Percentiles rank a stretch among this genome's conserved stretches.
Evolutionary conservation across 169 alveolate genomes (phyloP).

Genomic region (Plasmodium fragile): DNA sequence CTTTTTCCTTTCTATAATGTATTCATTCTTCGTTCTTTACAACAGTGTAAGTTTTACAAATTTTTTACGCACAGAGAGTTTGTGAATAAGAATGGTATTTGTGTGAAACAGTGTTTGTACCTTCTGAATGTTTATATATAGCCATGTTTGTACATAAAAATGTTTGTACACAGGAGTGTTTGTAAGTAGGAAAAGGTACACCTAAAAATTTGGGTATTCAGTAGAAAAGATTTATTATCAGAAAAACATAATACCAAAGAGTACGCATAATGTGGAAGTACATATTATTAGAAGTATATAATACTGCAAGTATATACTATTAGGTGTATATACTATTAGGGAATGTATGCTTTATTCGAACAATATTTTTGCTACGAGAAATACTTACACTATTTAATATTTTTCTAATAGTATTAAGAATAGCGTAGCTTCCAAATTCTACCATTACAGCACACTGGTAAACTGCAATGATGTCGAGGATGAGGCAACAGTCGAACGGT

Average conservation of each 20-base stretch:
- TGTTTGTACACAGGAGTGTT: too few relatives aligned
- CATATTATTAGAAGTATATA: too few relatives aligned
- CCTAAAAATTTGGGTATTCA: too few relatives aligned
- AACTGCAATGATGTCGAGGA: background rate
- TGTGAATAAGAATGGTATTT: background rate
- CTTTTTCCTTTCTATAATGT: background rate
- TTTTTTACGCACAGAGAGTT: background rate
- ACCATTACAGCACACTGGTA: background rate
- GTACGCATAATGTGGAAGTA: too few relatives aligned
- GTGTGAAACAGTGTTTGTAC: background rate
- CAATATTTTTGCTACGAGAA: too few relatives aligned
- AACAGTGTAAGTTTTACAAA: background rate
- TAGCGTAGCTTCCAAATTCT: background rate
- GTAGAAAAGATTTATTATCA: too few relatives aligned
- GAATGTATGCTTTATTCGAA: too few relatives aligned
- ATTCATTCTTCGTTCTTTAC: background rate
- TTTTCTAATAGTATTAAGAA: background rate
- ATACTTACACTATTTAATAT: background rate
- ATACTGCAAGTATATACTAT: too few relatives aligned
- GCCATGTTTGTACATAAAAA: too few relatives aligned
- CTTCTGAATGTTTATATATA: too few relatives aligned
- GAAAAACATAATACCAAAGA: background rate
- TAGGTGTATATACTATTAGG: background rate
- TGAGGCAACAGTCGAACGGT: background rate
- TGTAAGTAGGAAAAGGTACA: too few relatives aligned